A percentile compares a stretch with the other conserved stretches of the same genome.
phyloP scores from a whole-genome alignment of 495 filamentous ascomycete species.

The Hypoxylon rickii region DNA sequence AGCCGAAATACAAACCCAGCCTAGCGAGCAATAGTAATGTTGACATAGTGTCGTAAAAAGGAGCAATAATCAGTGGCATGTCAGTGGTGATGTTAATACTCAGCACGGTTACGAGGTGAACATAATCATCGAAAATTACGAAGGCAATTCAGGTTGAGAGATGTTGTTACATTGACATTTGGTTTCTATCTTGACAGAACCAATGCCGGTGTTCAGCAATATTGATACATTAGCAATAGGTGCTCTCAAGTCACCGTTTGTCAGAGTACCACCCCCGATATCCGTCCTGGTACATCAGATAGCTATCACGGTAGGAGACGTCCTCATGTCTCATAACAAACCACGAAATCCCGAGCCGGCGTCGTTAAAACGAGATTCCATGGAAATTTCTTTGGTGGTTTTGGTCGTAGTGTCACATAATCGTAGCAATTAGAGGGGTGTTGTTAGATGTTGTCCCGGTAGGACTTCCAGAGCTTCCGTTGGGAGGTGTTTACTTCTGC shows the following conservation, averaged over 20 bases:
- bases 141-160: background rate
- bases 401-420: conserved; percentile 27
- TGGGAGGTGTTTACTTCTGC: conserved; percentile 15
- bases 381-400: background rate
- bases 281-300: conserved; percentile 16
- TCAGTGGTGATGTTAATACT: too few relatives aligned
- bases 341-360: conserved; percentile 9
- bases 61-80: too few relatives aligned
- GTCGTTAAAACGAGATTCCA: conserved; percentile 7
- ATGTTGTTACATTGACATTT: conserved; percentile 24
- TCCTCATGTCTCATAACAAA: conserved; percentile 23
- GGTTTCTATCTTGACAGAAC: too few relatives aligned
- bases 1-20: background rate
- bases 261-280: too few relatives aligned
- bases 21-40: background rate
- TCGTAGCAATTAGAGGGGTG: conserved; percentile 27
- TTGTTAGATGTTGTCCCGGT: background rate
- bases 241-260: too few relatives aligned
- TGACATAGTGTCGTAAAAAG: background rate
- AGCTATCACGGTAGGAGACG: conserved; percentile 20
- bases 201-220: too few relatives aligned
- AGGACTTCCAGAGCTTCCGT: background rate
- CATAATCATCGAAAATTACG: conserved; percentile 4
- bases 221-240: too few relatives aligned
- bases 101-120: too few relatives aligned